Base-by-base conservation (phyloP, 2,329 filamentous ascomycete genomes). In the Elsinoe necatrix region DNA sequence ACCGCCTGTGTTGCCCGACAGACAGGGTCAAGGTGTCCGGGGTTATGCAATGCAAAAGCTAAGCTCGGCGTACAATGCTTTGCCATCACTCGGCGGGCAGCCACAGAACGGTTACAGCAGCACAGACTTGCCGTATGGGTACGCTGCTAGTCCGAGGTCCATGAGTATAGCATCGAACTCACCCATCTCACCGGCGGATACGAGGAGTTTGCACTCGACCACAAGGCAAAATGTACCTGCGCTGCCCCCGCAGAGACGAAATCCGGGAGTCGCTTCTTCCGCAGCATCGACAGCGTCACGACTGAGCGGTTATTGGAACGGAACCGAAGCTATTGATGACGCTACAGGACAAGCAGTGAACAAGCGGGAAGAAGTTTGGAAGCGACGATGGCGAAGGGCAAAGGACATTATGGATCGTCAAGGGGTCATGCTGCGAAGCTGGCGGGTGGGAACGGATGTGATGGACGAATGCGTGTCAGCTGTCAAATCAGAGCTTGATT, bases 351-450 rank as follows among this genome's bases (percentile, higher is more conserved):
- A 58, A 39, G 57, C 57, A 3, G 64, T 73, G 51, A 88, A 82
- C 68, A 89, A 86, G 72, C 85, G 87, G 61, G 75, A 89, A 56
- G 84, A 85, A 59, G 66, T 89, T 48, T 93, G 87, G 88, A 76
- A 78, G 60, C 78, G 83, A 57, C 74, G 88, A 39, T 80, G 87
- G 72, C 78, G 78, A 41, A 74, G 80, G 43, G 87, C 87, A 2
- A 82, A 86, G 61, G 73, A 75, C 41, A 73, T 82, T 27, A 75
- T 92, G 8, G 80, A 81, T n/a, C 72, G 75, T 4, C 74, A 83
- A 37, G 85, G 85, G 3, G 85, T 93, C 0, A 73, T 78, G 61
- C 67, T 93, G 34, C 81, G 86, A 61, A 88, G 80, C 18, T 93
- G 88, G 88, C 77, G 85, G 41, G 79, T 78, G 9, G 88, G 88